These are phyloP conservation scores for Candida peoriensis DNA, from an alignment of 805 yeast species.

Conservation along the genomic window DNA sequence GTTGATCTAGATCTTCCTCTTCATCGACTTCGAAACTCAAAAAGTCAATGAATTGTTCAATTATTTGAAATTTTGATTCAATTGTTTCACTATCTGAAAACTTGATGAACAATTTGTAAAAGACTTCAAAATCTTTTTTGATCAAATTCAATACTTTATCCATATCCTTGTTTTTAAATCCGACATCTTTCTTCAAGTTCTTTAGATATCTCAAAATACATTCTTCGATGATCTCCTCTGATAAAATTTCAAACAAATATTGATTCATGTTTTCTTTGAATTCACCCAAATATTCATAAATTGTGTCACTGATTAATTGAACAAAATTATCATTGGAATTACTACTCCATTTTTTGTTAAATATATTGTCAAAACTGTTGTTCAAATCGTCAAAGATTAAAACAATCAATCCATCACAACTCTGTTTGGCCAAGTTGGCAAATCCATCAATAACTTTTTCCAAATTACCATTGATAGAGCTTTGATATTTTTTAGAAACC, in stretches of 20 bases:
- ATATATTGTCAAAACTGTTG: slow-evolving; percentile 55
- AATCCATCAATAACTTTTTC: slow-evolving; percentile 72
- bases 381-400: slow-evolving; percentile 70
- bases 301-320: slow-evolving; percentile 61
- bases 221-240: slow-evolving; percentile 50
- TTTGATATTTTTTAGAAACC: slow-evolving; percentile 59
- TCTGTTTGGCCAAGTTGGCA: slow-evolving; percentile 65
- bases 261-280: slow-evolving; percentile 47
- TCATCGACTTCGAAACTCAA: slow-evolving; percentile 7
- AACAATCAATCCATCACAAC: slow-evolving; percentile 49
- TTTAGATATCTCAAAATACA: slow-evolving; percentile 44
- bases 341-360: slow-evolving; percentile 60
- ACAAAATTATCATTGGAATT: slow-evolving; percentile 43
- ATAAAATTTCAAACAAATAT: slow-evolving; percentile 48
- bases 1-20: slow-evolving; percentile 7
- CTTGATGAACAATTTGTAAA: slow-evolving; percentile 48
- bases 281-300: slow-evolving; percentile 70
- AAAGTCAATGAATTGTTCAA: slow-evolving; percentile 59
- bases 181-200: slow-evolving; percentile 38
- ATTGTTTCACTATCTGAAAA: slow-evolving; percentile 37
- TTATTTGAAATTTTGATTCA: slow-evolving; percentile 46
- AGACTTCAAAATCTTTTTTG: slow-evolving; percentile 53
- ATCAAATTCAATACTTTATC: slow-evolving; percentile 45
- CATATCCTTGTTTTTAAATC: slow-evolving; percentile 35
- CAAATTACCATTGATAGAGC: slow-evolving; percentile 51